Percentiles rank a stretch among this genome's conserved stretches.
Conservation (phyloP, 495 filamentous ascomycete genomes). For the Penicillium dipodomyicola region DNA sequence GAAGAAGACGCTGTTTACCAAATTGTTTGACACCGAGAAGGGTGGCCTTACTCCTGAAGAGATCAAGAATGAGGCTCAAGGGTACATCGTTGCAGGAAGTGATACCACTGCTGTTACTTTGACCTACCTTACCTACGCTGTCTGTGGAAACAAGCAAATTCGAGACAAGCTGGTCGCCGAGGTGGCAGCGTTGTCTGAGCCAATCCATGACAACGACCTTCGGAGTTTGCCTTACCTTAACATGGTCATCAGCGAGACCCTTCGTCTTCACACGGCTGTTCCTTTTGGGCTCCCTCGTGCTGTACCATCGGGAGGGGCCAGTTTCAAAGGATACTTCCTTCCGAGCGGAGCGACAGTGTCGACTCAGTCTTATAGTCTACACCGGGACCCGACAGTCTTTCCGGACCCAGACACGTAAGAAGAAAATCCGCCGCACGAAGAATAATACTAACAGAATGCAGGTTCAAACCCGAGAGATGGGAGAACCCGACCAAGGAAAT, state of each 20-base stretch:
- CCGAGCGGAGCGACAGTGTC: conserved; percentile 32
- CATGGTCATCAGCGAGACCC: conserved; percentile 46
- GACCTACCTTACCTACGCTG: conserved; percentile 42
- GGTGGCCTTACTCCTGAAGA: conserved; percentile 38
- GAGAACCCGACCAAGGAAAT: conserved; percentile 45
- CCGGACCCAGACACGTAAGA: conserved; percentile 29
- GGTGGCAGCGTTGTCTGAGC: conserved; percentile 32
- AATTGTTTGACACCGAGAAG: conserved; percentile 36
- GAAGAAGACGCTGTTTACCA: conserved; percentile 48
- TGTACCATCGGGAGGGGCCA: conserved; percentile 29
- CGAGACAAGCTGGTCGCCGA: conserved; percentile 41
- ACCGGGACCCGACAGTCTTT: conserved; percentile 33
- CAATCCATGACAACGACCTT: conserved; percentile 36
- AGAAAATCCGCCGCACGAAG: not conserved
- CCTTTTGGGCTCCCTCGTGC: conserved; percentile 42
- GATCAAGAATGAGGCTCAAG: conserved; percentile 40
- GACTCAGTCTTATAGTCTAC: conserved; percentile 47
- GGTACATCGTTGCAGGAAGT: conserved; percentile 52
- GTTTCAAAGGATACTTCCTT: conserved; percentile 31
- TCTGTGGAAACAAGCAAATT: conserved; percentile 31
- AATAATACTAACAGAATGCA: conserved; percentile 4
- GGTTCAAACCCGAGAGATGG: conserved; percentile 46
- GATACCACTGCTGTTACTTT: conserved; percentile 50
- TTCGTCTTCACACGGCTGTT: conserved; percentile 53
- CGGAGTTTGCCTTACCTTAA: conserved; percentile 41